Evolutionary conservation across 108 stramenopile genomes (phyloP), one percentile per base, ranked within the genome.

Genomic region (Pseudonitzschia multiseries): DNA sequence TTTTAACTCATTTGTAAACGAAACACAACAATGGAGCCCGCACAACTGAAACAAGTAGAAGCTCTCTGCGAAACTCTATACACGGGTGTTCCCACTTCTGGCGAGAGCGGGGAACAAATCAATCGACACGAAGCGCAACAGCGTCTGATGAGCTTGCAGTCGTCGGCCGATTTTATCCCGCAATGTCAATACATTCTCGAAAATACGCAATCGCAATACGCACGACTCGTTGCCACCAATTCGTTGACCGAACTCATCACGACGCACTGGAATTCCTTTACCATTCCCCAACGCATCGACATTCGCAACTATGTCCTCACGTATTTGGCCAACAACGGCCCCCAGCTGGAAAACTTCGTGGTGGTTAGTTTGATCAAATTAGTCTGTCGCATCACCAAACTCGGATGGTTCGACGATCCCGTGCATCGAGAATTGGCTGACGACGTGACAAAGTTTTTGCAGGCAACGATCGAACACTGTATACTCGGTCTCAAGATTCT

Each of bases 131-230:
- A 93, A 64, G 95, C 95, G 13, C 95, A 96, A 72, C 81, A 89
- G 60, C 89, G 92, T 50, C 91, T 98, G 52, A 81, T 98, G 50
- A 89, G 90, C 76, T 84, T 98, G 61, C 97, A 97, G 78, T 85
- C 83, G 46, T 89, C 93, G 8, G 94, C 96, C 10, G 92, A 97
- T 68, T 96, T 87, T 79, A 98, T 98, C 79, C 98, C 98, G 44
- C 96, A 96, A 76, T 97, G 97, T 69, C 98, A 98, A 82, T 97
- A 96, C 85, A 97, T 98, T 65, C 88, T 98, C 29, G 97, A 98
- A 79, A 77, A 96, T 33, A 93, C 93, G 64, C 76, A 87, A 48
- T 88, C 89, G 41, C 89, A 93, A 70, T 97, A 97, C 71, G 97
- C 98, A 24, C 86, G 92, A 24, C 85, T 97, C 14, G 96, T 98